Evolutionary conservation across 2,329 filamentous ascomycete genomes (phyloP).

Genomic region (Aspergillus spinulosporus): DNA sequence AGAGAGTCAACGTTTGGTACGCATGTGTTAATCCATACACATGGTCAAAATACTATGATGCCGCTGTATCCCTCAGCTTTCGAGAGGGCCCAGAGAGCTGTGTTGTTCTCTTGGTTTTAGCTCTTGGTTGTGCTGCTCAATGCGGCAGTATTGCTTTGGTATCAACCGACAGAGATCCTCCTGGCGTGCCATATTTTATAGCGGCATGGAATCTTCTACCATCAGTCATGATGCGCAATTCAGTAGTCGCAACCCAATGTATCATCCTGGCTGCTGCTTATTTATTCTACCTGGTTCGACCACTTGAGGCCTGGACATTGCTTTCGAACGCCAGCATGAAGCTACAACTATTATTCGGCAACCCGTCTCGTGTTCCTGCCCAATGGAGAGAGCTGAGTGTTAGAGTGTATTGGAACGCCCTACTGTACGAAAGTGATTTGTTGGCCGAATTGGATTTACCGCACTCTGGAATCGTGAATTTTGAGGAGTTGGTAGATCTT

Average conservation of each 20-base stretch:
- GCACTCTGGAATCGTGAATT: conserved; percentile 78
- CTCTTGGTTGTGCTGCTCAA: conserved; percentile 73
- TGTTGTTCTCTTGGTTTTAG: conserved; percentile 74
- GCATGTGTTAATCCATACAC: conserved; percentile 81
- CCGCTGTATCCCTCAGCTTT: conserved; percentile 72
- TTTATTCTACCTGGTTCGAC: conserved; percentile 77
- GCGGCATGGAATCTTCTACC: conserved; percentile 77
- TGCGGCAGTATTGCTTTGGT: conserved; percentile 74
- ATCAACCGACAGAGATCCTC: conserved; percentile 67
- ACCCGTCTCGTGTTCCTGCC: conserved; percentile 68
- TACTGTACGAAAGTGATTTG: conserved; percentile 78
- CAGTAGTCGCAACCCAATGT: conserved; percentile 75
- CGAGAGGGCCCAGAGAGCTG: conserved; percentile 79
- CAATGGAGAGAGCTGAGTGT: conserved; percentile 72
- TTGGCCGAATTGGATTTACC: conserved; percentile 77
- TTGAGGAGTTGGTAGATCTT: conserved; percentile 76
- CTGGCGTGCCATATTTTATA: conserved; percentile 76
- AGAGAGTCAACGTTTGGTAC: conserved; percentile 80
- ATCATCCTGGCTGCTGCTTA: conserved; percentile 80
- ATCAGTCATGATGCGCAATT: conserved; percentile 76
- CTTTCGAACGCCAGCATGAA: conserved; percentile 79
- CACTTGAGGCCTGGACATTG: conserved; percentile 79
- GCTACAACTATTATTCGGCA: conserved; percentile 73
- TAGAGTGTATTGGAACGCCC: conserved; percentile 79
- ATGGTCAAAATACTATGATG: conserved; percentile 74